phyloP scores from a whole-genome alignment of 108 stramenopile genomes.

The Cyclostephanos invisitatus region DNA sequence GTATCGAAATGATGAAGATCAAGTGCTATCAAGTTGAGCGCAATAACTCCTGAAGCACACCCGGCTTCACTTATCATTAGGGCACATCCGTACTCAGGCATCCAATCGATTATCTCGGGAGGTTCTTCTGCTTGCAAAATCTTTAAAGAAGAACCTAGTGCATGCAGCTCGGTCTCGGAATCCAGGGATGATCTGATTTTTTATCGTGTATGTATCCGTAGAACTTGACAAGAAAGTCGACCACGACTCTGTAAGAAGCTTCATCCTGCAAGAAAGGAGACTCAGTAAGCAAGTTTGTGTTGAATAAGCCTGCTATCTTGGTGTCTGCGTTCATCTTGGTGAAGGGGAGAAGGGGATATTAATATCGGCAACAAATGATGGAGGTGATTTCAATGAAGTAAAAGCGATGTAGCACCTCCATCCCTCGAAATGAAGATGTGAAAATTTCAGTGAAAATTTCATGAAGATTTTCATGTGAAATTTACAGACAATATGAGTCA shows the following conservation, averaged over 20 bases:
- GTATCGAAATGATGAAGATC: conserved; percentile 29
- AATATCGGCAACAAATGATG: no score
- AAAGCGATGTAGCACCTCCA: no score
- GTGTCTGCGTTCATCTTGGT: conserved; percentile 13
- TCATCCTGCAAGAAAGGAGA: conserved; percentile 17
- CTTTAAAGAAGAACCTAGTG: conserved; percentile 8
- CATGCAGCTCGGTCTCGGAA: conserved; percentile 13
- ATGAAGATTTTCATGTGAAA: no score
- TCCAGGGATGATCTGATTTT: conserved; percentile 14
- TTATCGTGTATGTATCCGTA: neutral
- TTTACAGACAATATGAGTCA: no score
- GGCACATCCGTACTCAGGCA: conserved; percentile 44
- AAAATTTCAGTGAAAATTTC: no score
- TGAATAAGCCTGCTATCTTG: conserved; percentile 14
- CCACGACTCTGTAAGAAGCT: conserved; percentile 15
- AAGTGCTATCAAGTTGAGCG: conserved; percentile 22
- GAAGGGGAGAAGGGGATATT: neutral
- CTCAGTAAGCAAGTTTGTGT: conserved; percentile 2
- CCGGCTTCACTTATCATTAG: conserved; percentile 19
- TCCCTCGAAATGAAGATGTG: no score
- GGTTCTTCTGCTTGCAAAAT: neutral
- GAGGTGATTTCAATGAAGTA: no score
- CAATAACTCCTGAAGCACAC: conserved; percentile 18
- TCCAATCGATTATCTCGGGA: conserved; percentile 23
- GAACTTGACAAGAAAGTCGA: conserved; percentile 22